Percentiles rank a stretch among this genome's conserved stretches.
These are phyloP conservation scores for Parsonsia alboflavescens DNA, from an alignment of 257 asterid species.

Conservation along the genomic window DNA sequence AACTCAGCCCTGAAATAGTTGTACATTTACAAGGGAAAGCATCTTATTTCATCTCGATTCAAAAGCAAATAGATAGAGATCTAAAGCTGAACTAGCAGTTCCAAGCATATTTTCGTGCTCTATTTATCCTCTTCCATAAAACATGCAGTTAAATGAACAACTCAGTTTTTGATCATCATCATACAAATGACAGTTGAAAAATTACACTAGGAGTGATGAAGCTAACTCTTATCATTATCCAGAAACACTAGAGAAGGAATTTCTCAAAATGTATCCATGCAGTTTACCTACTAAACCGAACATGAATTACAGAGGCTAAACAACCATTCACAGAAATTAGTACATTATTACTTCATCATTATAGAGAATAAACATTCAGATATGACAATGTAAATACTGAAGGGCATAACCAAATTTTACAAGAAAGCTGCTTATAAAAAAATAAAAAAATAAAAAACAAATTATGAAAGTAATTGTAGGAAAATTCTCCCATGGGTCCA, in stretches of 20 bases:
- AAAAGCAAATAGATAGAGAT: neutral
- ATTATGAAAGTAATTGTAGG: neutral
- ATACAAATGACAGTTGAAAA: neutral
- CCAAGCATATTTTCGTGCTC: neutral
- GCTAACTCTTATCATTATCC: neutral
- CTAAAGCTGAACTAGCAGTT: neutral
- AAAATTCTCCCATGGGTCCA: neutral
- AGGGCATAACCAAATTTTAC: neutral
- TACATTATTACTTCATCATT: neutral
- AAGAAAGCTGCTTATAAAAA: neutral
- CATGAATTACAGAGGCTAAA: too few species aligned
- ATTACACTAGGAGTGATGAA: neutral
- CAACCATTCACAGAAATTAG: neutral
- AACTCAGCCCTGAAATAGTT: conserved; percentile 32
- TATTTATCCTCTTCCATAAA: neutral
- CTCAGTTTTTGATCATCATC: neutral
- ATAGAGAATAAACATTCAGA: neutral
- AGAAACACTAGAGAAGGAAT: neutral
- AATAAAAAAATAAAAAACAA: neutral
- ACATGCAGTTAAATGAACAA: neutral
- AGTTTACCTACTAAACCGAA: neutral
- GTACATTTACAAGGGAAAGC: neutral
- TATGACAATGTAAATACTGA: neutral
- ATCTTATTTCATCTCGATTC: neutral
- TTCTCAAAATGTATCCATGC: neutral